A percentile compares a stretch with the other conserved stretches of the same genome.
phyloP scores from a whole-genome alignment of 2,329 filamentous ascomycete species.

The Venturia effusa region DNA sequence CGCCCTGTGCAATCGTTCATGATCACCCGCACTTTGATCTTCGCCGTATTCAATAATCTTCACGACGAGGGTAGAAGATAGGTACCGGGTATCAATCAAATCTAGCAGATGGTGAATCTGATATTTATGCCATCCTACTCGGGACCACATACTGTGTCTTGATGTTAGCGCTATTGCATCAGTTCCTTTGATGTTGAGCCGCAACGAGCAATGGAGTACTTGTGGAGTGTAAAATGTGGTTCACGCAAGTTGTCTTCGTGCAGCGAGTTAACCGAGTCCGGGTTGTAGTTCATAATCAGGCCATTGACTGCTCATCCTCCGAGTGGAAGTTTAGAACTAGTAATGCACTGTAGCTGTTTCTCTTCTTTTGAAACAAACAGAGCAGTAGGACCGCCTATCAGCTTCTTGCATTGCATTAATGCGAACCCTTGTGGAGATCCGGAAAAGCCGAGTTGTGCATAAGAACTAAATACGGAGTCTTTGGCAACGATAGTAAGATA shows the following conservation, averaged over 20 bases:
- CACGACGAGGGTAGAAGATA: too few relatives aligned
- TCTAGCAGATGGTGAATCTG: too few relatives aligned
- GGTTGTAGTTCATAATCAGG: neutral
- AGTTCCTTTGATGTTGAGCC: neutral
- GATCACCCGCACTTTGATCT: too few relatives aligned
- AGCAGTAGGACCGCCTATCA: neutral
- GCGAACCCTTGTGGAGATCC: neutral
- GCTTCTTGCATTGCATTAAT: neutral
- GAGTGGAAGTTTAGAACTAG: too few relatives aligned
- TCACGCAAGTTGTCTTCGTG: neutral
- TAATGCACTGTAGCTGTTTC: neutral
- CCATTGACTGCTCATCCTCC: neutral
- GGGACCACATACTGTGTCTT: too few relatives aligned
- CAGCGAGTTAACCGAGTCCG: neutral
- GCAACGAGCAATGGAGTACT: neutral
- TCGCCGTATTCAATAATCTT: too few relatives aligned
- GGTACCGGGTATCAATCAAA: too few relatives aligned
- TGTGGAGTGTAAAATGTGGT: neutral
- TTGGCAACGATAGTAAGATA: neutral
- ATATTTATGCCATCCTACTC: too few relatives aligned
- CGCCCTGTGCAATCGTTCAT: too few relatives aligned
- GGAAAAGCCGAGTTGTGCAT: neutral
- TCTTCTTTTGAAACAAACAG: too few relatives aligned
- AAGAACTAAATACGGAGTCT: neutral
- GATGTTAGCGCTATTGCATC: neutral